phyloP scores from a whole-genome alignment of 176 grass and related monocot species.

The Bolboschoenus planiculmis region DNA sequence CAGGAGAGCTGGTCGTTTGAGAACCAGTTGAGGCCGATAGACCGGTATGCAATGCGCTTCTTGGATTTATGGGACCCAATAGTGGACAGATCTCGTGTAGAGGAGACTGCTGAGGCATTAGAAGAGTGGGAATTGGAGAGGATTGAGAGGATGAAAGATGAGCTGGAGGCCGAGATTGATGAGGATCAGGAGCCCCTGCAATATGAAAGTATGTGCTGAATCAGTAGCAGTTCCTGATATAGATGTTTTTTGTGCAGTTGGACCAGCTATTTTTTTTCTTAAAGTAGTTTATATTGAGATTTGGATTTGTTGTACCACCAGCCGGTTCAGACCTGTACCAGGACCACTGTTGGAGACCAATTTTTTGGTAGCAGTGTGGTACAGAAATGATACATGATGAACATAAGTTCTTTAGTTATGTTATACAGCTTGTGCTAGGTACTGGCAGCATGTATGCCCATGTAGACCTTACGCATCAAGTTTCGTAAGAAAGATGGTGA shows the following conservation, averaged over 20 bases:
- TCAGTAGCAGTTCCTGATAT: not conserved
- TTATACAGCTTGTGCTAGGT: not conserved
- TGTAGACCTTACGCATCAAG: not conserved
- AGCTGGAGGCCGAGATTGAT: slow-evolving; percentile 98
- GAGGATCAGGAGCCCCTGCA: slow-evolving; percentile 92
- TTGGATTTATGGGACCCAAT: slow-evolving; percentile 95
- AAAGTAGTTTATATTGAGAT: not conserved
- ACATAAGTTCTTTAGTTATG: not conserved
- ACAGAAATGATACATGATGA: not conserved
- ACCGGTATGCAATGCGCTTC: slow-evolving; percentile 96
- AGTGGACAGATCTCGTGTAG: slow-evolving; percentile 62
- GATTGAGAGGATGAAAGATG: slow-evolving; percentile 94
- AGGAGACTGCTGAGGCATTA: slow-evolving; percentile 62
- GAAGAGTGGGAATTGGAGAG: slow-evolving; percentile 99
- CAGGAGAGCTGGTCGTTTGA: slow-evolving; percentile 96
- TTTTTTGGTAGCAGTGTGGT: not conserved
- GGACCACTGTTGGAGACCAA: not conserved
- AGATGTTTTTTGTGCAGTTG: not conserved
- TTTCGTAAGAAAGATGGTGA: not conserved
- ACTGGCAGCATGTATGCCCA: not conserved
- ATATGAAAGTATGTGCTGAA: slow-evolving; percentile 70
- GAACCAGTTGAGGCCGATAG: slow-evolving; percentile 92
- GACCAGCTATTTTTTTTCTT: not conserved
- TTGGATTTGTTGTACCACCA: not conserved
- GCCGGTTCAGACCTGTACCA: not conserved